Percentiles rank a stretch among this genome's conserved stretches.
Conservation (phyloP, 75 land plant genomes). For the Pinus tabuliformis region DNA sequence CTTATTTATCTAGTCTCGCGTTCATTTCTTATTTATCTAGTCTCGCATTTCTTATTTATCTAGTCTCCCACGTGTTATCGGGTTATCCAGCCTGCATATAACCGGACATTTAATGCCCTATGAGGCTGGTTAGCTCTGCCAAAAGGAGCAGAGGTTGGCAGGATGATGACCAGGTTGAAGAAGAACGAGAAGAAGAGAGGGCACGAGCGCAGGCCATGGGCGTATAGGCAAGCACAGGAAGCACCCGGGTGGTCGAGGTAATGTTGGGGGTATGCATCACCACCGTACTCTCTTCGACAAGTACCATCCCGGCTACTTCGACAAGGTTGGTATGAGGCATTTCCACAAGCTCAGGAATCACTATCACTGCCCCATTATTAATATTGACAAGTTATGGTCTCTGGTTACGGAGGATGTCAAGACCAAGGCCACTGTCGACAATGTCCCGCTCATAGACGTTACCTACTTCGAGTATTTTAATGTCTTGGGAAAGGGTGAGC, state of each 20-base stretch:
- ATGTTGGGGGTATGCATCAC: slow-evolving; percentile 67
- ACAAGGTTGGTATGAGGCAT: slow-evolving; percentile 58
- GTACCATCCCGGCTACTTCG: slow-evolving; percentile 67
- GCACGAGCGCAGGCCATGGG: slow-evolving; percentile 34
- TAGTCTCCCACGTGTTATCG: too few species aligned
- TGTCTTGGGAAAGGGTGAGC: slow-evolving; percentile 48
- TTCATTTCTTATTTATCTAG: too few species aligned
- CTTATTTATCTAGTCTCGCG: too few species aligned
- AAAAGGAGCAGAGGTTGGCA: background rate
- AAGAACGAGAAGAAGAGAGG: slow-evolving; percentile 48
- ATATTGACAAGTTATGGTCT: slow-evolving; percentile 25
- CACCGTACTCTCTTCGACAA: slow-evolving; percentile 64
- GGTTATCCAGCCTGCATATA: too few species aligned
- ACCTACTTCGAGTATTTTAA: slow-evolving; percentile 52
- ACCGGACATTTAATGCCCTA: too few species aligned
- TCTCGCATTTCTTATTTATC: too few species aligned
- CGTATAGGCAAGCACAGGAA: slow-evolving; percentile 65
- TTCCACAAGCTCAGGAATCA: slow-evolving; percentile 52
- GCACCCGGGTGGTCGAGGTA: slow-evolving; percentile 67
- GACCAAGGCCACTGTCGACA: slow-evolving; percentile 24
- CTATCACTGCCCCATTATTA: slow-evolving; percentile 47
- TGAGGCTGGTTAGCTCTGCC: too few species aligned
- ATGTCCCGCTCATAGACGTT: slow-evolving; percentile 43
- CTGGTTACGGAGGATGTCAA: slow-evolving; percentile 42
- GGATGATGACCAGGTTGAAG: slow-evolving; percentile 12